Evolutionary conservation across 306 rosid genomes (phyloP).

Genomic region (Fragaria ananassa): DNA sequence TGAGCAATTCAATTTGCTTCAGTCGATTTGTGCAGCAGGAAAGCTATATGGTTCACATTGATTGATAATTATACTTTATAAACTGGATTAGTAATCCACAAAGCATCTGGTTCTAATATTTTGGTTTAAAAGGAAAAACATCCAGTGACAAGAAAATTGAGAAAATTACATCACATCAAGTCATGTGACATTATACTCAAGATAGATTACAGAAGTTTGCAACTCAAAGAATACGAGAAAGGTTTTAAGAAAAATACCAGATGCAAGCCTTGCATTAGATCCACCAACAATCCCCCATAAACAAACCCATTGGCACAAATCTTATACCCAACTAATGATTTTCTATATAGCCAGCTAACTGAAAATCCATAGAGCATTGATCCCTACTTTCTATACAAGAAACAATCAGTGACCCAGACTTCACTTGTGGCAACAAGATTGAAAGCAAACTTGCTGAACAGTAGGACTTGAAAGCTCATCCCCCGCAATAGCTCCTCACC

Average conservation of each 20-base stretch:
- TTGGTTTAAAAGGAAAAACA: background rate
- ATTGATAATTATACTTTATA: no score
- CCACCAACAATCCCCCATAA: constrained; percentile 7
- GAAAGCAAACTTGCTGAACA: constrained; percentile 8
- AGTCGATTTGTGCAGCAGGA: no score
- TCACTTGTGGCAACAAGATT: constrained; percentile 26
- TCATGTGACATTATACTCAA: background rate
- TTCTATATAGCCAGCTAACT: constrained; percentile 8
- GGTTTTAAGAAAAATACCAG: background rate
- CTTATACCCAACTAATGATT: constrained; percentile 15
- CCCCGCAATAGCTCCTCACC: constrained; percentile 22
- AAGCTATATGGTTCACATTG: no score
- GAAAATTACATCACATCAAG: background rate
- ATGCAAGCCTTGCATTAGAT: constrained; percentile 25
- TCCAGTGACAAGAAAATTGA: background rate
- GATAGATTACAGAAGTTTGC: constrained; percentile 14
- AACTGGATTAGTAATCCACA: no score
- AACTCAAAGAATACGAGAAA: background rate
- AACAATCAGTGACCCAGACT: constrained; percentile 13
- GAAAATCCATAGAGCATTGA: constrained; percentile 17
- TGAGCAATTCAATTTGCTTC: no score
- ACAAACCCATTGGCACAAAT: constrained; percentile 16
- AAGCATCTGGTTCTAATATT: no score
- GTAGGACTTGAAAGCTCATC: background rate
- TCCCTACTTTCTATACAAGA: constrained; percentile 22